Percentiles rank a stretch among this genome's conserved stretches.
Conservation (phyloP, 2,329 filamentous ascomycete genomes). For the Colletotrichum orbiculare region DNA sequence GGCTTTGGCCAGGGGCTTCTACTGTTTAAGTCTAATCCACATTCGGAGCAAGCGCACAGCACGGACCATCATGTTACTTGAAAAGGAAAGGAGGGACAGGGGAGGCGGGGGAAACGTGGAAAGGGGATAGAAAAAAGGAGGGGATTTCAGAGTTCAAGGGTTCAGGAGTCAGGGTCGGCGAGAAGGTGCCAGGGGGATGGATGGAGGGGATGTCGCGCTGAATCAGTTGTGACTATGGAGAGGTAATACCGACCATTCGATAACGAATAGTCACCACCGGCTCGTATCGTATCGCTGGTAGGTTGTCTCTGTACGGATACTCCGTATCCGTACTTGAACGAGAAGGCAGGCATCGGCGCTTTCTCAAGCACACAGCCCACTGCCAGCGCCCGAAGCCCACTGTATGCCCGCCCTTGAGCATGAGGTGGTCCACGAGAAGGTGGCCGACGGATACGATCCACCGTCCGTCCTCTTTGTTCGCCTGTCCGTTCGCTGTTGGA, state of each 20-base stretch:
- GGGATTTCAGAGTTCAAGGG: conserved; percentile 8
- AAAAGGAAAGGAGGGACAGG: conserved; percentile 32
- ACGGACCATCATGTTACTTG: conserved; percentile 19
- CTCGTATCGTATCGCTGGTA: conserved; percentile 1
- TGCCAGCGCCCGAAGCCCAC: conserved; percentile 18
- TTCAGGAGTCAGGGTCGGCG: conserved; percentile 15
- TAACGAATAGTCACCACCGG: conserved; percentile 2
- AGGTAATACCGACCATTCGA: not conserved
- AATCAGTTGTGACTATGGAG: not conserved
- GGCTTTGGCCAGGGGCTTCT: conserved; percentile 35
- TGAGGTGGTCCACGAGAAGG: too few relatives aligned
- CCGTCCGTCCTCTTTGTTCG: conserved; percentile 13
- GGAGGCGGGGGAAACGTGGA: conserved; percentile 31
- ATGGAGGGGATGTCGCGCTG: not conserved
- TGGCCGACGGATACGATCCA: not conserved
- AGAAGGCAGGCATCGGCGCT: conserved; percentile 27
- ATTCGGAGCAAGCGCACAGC: conserved; percentile 22
- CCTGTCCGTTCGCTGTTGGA: conserved; percentile 13
- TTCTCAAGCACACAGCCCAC: conserved; percentile 22
- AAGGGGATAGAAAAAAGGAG: conserved; percentile 27
- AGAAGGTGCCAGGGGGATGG: conserved; percentile 9
- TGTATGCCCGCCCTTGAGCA: not conserved
- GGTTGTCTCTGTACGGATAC: too few relatives aligned
- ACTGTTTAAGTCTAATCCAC: conserved; percentile 33
- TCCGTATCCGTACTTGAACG: too few relatives aligned